Conservation (phyloP, 2,329 filamentous ascomycete species). For the Ophiostoma australiae region DNA sequence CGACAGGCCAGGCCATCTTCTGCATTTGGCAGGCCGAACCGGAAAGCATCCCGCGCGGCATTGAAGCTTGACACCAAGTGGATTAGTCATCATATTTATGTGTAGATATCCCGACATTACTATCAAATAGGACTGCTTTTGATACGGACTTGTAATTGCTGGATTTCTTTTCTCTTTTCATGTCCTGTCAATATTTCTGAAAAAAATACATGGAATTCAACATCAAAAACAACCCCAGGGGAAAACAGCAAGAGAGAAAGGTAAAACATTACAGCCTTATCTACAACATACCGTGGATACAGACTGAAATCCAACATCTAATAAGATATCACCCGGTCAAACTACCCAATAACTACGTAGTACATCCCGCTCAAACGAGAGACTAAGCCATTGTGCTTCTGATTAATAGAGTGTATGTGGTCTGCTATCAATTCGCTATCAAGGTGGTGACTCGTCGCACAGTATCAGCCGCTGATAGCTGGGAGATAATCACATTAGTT, state of each 20-base stretch:
- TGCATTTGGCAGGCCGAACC: neutral
- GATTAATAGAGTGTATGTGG: neutral
- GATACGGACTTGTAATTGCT: neutral
- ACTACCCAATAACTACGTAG: neutral
- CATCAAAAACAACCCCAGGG: no score
- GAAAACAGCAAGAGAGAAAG: no score
- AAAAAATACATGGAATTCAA: no score
- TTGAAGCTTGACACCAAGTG: neutral
- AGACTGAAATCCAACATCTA: no score
- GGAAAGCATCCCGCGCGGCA: neutral
- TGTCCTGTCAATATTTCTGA: no score
- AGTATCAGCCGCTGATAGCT: neutral
- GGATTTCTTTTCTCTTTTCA: neutral
- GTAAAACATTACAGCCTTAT: no score
- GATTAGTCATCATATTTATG: neutral
- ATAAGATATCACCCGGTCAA: no score
- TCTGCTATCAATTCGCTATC: slow-evolving; percentile 5
- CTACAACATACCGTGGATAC: neutral
- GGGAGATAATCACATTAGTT: neutral
- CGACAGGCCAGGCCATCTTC: neutral
- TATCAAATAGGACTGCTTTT: no score
- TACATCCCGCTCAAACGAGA: neutral
- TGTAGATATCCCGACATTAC: neutral
- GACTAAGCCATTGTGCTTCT: neutral
- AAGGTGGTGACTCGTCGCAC: neutral